These are phyloP conservation scores for Colletotrichum sp. DNA, from an alignment of 2,329 filamentous ascomycete genomes.

Conservation along the genomic window DNA sequence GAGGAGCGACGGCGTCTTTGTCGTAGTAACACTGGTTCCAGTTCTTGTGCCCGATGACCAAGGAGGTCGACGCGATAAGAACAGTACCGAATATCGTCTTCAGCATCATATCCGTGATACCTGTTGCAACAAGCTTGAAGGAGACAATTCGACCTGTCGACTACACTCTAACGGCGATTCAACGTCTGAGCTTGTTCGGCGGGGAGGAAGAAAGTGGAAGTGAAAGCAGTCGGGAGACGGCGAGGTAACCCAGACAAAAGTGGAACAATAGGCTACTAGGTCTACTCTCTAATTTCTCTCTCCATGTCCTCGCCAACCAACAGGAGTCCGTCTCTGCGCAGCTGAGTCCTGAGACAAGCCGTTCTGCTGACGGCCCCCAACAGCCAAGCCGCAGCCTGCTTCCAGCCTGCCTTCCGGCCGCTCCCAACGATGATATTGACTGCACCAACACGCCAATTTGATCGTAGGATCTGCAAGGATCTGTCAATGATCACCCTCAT, in stretches of 20 bases:
- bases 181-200: not conserved
- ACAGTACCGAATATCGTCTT: not conserved
- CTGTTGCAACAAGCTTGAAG: rapidly evolving
- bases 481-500: not conserved
- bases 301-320: not conserved
- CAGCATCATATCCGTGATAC: not conserved
- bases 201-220: not conserved
- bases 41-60: not conserved
- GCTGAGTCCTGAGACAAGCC: not conserved
- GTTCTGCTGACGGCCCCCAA: not conserved
- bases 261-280: not conserved
- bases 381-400: not conserved
- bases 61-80: not conserved
- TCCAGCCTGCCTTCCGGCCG: not conserved
- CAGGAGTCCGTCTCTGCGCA: rapidly evolving
- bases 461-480: not conserved
- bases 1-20: not conserved
- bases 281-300: rapidly evolving
- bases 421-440: not conserved
- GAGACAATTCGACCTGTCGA: not conserved
- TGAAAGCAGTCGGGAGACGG: not conserved
- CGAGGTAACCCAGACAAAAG: not conserved
- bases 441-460: not conserved
- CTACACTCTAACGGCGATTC: not conserved
- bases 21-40: conserved; percentile 11